A percentile compares a stretch with the other conserved stretches of the same genome.
Evolutionary conservation across 805 yeast species (phyloP).

Genomic region (Tetrapisispora fleetii): DNA sequence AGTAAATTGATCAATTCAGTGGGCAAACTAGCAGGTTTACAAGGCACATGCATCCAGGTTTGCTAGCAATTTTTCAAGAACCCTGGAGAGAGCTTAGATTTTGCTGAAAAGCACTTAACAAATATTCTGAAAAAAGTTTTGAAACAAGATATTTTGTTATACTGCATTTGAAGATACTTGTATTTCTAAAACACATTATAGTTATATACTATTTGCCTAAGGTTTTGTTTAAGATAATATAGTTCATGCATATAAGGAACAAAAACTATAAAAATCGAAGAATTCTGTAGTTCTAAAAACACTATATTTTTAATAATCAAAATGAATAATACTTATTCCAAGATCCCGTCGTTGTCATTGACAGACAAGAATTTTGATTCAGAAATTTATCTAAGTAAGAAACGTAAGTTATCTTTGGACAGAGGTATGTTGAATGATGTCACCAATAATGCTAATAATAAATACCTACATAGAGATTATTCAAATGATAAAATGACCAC

Average conservation of each 20-base stretch:
- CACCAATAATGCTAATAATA: conserved; percentile 9
- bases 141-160: neutral
- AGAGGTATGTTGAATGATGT: conserved; percentile 13
- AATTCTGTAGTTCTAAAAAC: neutral
- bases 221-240: too few species aligned
- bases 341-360: conserved; percentile 12
- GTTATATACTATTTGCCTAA: too few species aligned
- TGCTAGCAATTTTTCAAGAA: neutral
- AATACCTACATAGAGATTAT: neutral
- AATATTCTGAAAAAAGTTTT: too few species aligned
- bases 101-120: neutral
- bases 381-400: conserved; percentile 4
- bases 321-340: conserved; percentile 8
- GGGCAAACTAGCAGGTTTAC: too few species aligned
- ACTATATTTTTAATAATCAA: neutral
- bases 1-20: neutral
- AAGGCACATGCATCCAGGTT: too few species aligned
- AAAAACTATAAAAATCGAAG: too few species aligned
- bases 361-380: neutral
- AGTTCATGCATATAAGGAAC: neutral
- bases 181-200: neutral
- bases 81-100: neutral
- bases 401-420: conserved; percentile 6
- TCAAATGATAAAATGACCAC: neutral
- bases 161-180: neutral